phyloP scores from a whole-genome alignment of 305 asterid species.

The Andrographis paniculata region DNA sequence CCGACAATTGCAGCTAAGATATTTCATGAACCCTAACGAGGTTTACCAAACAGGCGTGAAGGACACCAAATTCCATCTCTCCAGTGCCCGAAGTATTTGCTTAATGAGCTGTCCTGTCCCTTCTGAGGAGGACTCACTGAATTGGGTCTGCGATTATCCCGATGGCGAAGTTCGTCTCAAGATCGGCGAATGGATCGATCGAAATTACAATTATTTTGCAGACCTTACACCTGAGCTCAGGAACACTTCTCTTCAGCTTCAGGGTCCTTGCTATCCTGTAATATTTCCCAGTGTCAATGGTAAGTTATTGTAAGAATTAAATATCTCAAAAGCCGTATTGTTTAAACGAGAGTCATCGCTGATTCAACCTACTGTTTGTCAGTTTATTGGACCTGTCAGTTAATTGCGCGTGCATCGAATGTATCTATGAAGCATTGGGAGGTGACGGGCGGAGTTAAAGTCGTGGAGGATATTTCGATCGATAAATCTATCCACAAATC shows the following conservation, averaged over 20 bases:
- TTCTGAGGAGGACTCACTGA: conserved; percentile 80
- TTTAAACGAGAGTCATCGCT: no score
- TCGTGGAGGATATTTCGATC: conserved; percentile 66
- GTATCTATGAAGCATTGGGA: conserved; percentile 85
- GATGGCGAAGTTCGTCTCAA: conserved; percentile 77
- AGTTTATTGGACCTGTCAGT: conserved; percentile 98
- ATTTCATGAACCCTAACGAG: conserved; percentile 94
- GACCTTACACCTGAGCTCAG: conserved; percentile 91
- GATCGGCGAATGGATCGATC: conserved; percentile 83
- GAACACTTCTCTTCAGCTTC: conserved; percentile 93
- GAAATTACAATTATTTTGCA: conserved; percentile 89
- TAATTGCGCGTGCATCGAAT: conserved; percentile 92
- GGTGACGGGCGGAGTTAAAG: conserved; percentile 77
- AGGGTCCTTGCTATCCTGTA: conserved; percentile 97
- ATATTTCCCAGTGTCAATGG: conserved; percentile 95
- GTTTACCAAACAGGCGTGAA: conserved; percentile 80
- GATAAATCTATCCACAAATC: conserved; percentile 77
- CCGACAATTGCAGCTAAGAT: conserved; percentile 73
- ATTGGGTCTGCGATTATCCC: conserved; percentile 98
- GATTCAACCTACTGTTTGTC: conserved; percentile 11
- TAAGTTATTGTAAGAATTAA: conserved; percentile 16
- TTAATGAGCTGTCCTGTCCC: conserved; percentile 95
- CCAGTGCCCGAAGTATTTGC: conserved; percentile 84
- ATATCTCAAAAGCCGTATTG: no score
- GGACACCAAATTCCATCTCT: conserved; percentile 53